Percentiles rank a stretch among this genome's conserved stretches.
Evolutionary conservation across 1,139 yeast species (phyloP).

Genomic region (Hemisphaericaspora xylofermentans): DNA sequence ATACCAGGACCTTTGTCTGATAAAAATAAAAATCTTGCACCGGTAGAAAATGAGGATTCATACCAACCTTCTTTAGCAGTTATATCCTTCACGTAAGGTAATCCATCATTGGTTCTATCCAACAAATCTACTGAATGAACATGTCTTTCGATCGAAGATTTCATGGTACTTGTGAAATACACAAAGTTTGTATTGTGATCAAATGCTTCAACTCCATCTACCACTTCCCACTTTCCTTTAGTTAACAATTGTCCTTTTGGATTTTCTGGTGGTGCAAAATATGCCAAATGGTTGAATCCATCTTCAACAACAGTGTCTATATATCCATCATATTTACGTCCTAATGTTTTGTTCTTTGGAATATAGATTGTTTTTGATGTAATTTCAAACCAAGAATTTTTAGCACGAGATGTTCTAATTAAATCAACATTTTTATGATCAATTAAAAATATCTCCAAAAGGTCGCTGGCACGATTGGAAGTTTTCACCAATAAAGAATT

Average conservation of each 20-base stretch:
- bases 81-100: conserved; percentile 44
- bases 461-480: conserved; percentile 48
- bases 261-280: conserved; percentile 51
- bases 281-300: conserved; percentile 58
- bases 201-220: conserved; percentile 47
- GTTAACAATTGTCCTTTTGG: conserved; percentile 46
- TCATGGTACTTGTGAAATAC: conserved; percentile 49
- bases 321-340: conserved; percentile 50
- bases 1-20: conserved; percentile 64
- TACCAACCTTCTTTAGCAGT: conserved; percentile 68
- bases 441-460: conserved; percentile 39
- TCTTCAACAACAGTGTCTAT: conserved; percentile 52
- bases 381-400: conserved; percentile 73
- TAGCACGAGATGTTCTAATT: conserved; percentile 37
- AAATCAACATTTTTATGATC: conserved; percentile 25
- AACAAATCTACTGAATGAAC: conserved; percentile 46
- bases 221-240: conserved; percentile 55
- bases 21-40: conserved; percentile 59
- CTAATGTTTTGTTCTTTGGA: conserved; percentile 54
- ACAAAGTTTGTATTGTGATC: conserved; percentile 43
- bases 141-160: conserved; percentile 55
- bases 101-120: conserved; percentile 22
- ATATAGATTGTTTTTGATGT: conserved; percentile 68
- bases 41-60: conserved; percentile 65
- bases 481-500: conserved; percentile 35